Percentiles rank a stretch among this genome's conserved stretches.
These are phyloP conservation scores for Mycosphaerelloides madeirae DNA, from an alignment of 2,329 filamentous ascomycete species.

Conservation along the genomic window DNA sequence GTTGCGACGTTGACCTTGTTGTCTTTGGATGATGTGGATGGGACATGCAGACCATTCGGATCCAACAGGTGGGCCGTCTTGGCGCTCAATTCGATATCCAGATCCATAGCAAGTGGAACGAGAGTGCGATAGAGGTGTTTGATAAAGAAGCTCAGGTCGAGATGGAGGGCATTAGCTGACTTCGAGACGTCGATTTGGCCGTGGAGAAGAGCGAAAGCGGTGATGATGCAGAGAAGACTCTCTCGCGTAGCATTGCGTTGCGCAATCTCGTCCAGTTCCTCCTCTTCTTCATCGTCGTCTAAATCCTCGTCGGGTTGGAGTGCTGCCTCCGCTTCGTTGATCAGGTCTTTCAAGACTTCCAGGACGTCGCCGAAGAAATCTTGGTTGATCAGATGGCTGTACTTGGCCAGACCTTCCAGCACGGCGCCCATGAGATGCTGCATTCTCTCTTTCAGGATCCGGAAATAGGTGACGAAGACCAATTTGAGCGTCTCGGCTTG, in stretches of 20 bases:
- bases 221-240: conserved; percentile 88
- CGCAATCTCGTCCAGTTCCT: conserved; percentile 40
- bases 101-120: conserved; percentile 69
- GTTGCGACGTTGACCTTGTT: conserved; percentile 89
- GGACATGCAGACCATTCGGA: conserved; percentile 53
- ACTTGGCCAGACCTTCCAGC: conserved; percentile 87
- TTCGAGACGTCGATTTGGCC: conserved; percentile 82
- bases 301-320: conserved; percentile 44
- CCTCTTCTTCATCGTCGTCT: conserved; percentile 40
- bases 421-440: conserved; percentile 94
- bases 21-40: conserved; percentile 29
- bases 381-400: conserved; percentile 95
- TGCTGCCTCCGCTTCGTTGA: conserved; percentile 61
- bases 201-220: conserved; percentile 90
- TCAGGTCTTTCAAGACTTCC: conserved; percentile 89
- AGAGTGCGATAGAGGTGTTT: conserved; percentile 87
- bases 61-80: conserved; percentile 63
- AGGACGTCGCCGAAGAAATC: conserved; percentile 97
- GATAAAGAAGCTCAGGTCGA: conserved; percentile 94
- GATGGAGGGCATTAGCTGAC: conserved; percentile 71
- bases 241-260: conserved; percentile 75
- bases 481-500: conserved; percentile 94
- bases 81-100: conserved; percentile 77
- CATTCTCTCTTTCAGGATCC: conserved; percentile 77
- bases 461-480: conserved; percentile 92